Percentiles rank a stretch among this genome's conserved stretches.
These are phyloP conservation scores for Nicotiana benthamiana DNA, from an alignment of 257 asterid genomes.

Conservation along the genomic window DNA sequence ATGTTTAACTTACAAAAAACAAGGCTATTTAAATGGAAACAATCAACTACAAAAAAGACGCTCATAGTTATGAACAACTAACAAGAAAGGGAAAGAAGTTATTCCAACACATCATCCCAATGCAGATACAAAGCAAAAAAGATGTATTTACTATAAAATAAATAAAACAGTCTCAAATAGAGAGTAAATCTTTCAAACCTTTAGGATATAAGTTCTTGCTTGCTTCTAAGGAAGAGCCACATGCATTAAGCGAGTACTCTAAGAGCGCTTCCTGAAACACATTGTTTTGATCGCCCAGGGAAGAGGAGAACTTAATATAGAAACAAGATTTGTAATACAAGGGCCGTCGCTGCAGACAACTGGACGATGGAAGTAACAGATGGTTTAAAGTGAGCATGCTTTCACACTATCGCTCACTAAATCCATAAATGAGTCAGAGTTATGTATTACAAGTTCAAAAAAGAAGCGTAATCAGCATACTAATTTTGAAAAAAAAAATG, in stretches of 20 bases:
- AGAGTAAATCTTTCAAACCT: background rate
- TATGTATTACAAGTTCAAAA: background rate
- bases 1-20: background rate
- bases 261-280: background rate
- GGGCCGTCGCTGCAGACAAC: background rate
- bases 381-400: background rate
- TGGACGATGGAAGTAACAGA: background rate
- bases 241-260: background rate
- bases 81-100: background rate
- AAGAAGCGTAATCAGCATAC: background rate
- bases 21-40: background rate
- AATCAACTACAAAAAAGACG: background rate
- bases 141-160: background rate
- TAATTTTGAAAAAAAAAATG: background rate
- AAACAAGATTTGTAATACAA: background rate
- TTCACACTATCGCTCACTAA: background rate
- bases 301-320: background rate
- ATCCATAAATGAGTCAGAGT: background rate
- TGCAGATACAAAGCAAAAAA: background rate
- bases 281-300: constrained; percentile 1
- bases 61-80: background rate
- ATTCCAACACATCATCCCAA: background rate
- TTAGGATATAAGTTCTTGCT: background rate
- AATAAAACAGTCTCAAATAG: background rate
- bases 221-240: constrained; percentile 2